phyloP scores from a whole-genome alignment of 2,329 filamentous ascomycete genomes.

The Trichoderma breve region DNA sequence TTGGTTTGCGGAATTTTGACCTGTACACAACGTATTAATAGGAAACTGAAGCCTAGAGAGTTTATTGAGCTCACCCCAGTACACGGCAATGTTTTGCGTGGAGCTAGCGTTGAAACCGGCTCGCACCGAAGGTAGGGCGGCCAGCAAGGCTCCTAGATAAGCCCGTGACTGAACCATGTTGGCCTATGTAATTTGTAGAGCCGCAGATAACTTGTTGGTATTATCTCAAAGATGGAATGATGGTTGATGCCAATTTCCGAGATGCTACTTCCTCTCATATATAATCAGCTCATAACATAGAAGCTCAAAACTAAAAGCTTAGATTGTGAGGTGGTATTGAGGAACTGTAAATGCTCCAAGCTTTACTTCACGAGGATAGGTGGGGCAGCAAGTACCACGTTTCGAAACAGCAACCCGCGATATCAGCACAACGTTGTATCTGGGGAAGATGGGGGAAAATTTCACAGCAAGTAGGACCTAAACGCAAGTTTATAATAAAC shows the following conservation, averaged over 20 bases:
- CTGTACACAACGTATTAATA: background rate
- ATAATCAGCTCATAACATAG: background rate
- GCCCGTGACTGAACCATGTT: conserved; percentile 17
- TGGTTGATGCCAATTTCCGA: background rate
- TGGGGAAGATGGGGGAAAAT: background rate
- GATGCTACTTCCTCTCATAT: background rate
- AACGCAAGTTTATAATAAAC: background rate
- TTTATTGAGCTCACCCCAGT: conserved; percentile 54
- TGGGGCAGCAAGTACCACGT: background rate
- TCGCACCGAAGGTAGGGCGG: conserved; percentile 31
- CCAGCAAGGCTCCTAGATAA: conserved; percentile 25
- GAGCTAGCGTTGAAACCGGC: conserved; percentile 48
- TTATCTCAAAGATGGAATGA: background rate
- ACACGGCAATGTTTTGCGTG: conserved; percentile 58
- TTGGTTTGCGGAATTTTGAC: background rate
- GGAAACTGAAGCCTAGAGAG: background rate
- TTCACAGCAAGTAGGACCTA: background rate
- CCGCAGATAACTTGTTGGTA: background rate
- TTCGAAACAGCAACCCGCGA: background rate
- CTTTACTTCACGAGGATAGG: conserved; percentile 5
- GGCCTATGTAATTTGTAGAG: background rate
- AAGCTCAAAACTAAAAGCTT: background rate
- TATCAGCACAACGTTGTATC: conserved; percentile 9
- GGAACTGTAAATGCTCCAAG: background rate
- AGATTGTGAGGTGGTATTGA: background rate